Evolutionary conservation across 768 basidiomycete species (phyloP).

Genomic region (Roridomyces roridus): DNA sequence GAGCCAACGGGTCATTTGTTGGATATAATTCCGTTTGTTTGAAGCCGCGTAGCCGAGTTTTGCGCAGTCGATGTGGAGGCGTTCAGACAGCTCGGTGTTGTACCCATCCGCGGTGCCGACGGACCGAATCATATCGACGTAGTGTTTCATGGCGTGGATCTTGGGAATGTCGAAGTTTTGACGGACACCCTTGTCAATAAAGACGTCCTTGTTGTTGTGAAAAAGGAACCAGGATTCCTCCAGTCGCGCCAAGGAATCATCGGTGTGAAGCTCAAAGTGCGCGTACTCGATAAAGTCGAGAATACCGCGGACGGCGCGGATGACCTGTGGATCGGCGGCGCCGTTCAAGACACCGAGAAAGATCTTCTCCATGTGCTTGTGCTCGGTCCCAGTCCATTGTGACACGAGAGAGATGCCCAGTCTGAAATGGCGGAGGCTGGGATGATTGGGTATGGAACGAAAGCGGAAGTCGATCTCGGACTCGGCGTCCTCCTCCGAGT

Average conservation of each 20-base stretch:
- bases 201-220: slow-evolving; percentile 28
- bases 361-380: slow-evolving; percentile 33
- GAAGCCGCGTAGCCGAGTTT: slow-evolving; percentile 32
- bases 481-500: no score
- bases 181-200: slow-evolving; percentile 20
- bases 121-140: slow-evolving; percentile 21
- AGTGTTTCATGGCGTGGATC: slow-evolving; percentile 28
- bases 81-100: slow-evolving; percentile 36
- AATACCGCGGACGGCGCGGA: slow-evolving; percentile 21
- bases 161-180: slow-evolving; percentile 37
- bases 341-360: slow-evolving; percentile 26
- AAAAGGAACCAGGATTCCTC: slow-evolving; percentile 25
- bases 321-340: not conserved
- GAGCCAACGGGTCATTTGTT: slow-evolving; percentile 42
- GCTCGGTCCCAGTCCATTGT: slow-evolving; percentile 44
- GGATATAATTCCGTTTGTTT: slow-evolving; percentile 27
- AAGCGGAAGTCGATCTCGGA: slow-evolving; percentile 36
- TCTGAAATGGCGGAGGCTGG: slow-evolving; percentile 36
- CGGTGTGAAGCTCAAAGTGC: slow-evolving; percentile 18
- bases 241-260: slow-evolving; percentile 20
- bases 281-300: slow-evolving; percentile 37
- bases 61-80: slow-evolving; percentile 43
- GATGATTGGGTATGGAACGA: slow-evolving; percentile 28
- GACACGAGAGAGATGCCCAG: slow-evolving; percentile 39
- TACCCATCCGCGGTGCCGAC: slow-evolving; percentile 27